Conservation (phyloP, 768 basidiomycete genomes). For the Boletus tylopilopsis region DNA sequence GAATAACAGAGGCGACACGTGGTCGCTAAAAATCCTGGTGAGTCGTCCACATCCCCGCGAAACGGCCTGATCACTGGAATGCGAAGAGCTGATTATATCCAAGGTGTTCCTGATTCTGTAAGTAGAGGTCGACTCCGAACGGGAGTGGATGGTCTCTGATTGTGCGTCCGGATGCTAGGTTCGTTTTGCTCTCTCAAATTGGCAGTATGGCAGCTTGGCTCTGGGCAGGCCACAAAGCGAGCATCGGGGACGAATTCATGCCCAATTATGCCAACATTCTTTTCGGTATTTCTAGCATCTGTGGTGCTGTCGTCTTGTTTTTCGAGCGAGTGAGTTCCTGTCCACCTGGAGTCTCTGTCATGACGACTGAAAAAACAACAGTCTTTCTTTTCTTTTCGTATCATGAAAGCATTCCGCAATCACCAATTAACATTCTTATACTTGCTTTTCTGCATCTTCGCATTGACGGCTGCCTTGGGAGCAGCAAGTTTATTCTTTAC, state of each 20-base stretch:
- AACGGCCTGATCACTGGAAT: too few relatives aligned
- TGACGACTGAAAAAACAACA: not conserved
- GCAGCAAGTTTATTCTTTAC: conserved; percentile 18
- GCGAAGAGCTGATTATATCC: not conserved
- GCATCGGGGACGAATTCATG: not conserved
- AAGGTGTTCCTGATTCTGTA: conserved; percentile 19
- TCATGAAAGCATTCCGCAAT: conserved; percentile 15
- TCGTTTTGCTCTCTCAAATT: conserved; percentile 16
- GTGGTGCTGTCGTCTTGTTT: conserved; percentile 13
- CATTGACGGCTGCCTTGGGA: conserved; percentile 22
- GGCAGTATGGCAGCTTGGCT: conserved; percentile 18
- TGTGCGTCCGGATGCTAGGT: not conserved
- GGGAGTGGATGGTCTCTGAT: conserved; percentile 5
- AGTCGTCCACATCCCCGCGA: conserved; percentile 1
- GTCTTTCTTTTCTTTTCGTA: conserved; percentile 21
- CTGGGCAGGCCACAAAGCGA: conserved; percentile 12
- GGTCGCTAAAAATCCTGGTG: conserved; percentile 16
- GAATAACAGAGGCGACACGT: conserved; percentile 12
- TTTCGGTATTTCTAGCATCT: conserved; percentile 17
- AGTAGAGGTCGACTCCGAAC: not conserved
- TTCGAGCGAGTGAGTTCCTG: conserved; percentile 14
- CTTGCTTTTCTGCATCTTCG: conserved; percentile 16
- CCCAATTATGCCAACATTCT: conserved; percentile 13
- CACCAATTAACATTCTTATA: conserved; percentile 10
- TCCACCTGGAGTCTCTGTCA: not conserved